Percentiles rank a stretch among this genome's conserved stretches.
Evolutionary conservation across 768 basidiomycete genomes (phyloP).

Genomic region (Thelephora aurantiotincta): DNA sequence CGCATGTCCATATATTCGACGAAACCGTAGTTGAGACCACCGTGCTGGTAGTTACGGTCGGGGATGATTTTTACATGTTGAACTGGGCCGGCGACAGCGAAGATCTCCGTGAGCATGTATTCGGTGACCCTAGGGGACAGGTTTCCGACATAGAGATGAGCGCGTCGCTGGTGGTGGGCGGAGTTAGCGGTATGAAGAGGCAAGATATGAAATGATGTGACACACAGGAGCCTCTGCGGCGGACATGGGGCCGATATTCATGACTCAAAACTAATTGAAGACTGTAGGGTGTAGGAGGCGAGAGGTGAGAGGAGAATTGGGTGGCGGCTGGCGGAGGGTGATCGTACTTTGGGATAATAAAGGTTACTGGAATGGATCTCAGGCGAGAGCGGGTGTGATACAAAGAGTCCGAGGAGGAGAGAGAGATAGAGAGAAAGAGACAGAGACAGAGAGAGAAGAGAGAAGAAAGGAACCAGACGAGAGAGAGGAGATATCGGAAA

Average conservation of each 20-base stretch:
- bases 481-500: conserved; percentile 21
- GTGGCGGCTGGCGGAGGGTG: not conserved
- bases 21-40: conserved; percentile 98
- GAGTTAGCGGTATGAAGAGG: not conserved
- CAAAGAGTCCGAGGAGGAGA: conserved; percentile 23
- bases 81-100: conserved; percentile 92
- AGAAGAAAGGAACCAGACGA: conserved; percentile 19
- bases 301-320: conserved; percentile 7
- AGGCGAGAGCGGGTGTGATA: conserved; percentile 12
- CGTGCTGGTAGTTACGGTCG: conserved; percentile 98
- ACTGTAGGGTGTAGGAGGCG: conserved; percentile 12
- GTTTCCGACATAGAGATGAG: conserved; percentile 98
- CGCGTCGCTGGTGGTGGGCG: conserved; percentile 48
- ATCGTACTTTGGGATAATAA: conserved; percentile 26
- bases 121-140: conserved; percentile 95
- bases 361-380: conserved; percentile 23
- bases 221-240: conserved; percentile 69
- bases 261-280: conserved; percentile 25
- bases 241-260: conserved; percentile 63
- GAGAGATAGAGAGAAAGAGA: conserved; percentile 28
- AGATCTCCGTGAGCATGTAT: conserved; percentile 97
- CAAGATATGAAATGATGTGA: conserved; percentile 7
- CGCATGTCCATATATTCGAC: conserved; percentile 99
- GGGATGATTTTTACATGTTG: conserved; percentile 99
- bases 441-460: conserved; percentile 28